Percentiles rank a stretch among this genome's conserved stretches.
phyloP scores from a whole-genome alignment of 106 monocot species.

The Platanthera zijinensis region DNA sequence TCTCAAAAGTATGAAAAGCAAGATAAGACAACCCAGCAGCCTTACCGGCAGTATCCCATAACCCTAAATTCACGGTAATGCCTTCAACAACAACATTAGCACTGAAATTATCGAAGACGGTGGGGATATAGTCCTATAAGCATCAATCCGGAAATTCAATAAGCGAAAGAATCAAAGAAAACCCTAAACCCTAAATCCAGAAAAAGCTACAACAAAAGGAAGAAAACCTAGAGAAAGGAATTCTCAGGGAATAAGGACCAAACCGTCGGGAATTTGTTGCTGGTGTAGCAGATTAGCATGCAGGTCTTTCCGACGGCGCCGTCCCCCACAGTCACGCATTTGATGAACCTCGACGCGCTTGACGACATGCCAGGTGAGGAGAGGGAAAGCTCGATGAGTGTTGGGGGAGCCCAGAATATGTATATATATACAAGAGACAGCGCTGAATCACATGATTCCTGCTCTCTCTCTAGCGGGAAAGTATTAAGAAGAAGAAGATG shows the following conservation, averaged over 20 bases:
- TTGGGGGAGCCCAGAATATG: background rate
- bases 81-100: conserved; percentile 78
- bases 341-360: conserved; percentile 78
- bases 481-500: background rate
- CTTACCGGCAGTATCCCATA: conserved; percentile 93
- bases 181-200: background rate
- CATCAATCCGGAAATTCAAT: background rate
- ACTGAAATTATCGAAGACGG: conserved; percentile 95
- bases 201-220: background rate
- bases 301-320: conserved; percentile 95
- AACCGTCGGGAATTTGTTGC: conserved; percentile 97
- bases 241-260: background rate
- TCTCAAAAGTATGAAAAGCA: background rate
- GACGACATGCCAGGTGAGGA: conserved; percentile 31
- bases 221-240: conserved; percentile 8
- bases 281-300: conserved; percentile 98
- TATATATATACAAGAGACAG: background rate
- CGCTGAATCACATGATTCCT: conserved; percentile 5
- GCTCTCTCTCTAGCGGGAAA: background rate
- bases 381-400: background rate
- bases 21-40: background rate
- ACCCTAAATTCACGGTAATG: conserved; percentile 74
- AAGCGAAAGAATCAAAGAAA: background rate
- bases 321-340: conserved; percentile 89
- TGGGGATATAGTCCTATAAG: conserved; percentile 77